Evolutionary conservation across 2,329 filamentous ascomycete species (phyloP).

Genomic region (Trichoderma aggressivum): DNA sequence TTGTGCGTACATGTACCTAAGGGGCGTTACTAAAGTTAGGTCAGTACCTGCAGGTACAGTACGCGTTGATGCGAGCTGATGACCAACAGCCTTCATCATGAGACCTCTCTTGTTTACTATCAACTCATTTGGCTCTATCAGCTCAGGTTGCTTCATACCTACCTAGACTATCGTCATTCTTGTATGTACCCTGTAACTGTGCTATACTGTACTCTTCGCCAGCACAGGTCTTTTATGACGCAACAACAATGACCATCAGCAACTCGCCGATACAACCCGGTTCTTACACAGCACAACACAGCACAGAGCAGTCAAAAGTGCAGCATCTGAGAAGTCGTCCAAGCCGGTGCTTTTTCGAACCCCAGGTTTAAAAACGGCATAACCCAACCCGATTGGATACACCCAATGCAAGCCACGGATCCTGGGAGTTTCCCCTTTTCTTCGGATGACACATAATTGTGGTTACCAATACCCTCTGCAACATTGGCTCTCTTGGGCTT

Average conservation of each 20-base stretch:
- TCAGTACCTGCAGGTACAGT: neutral
- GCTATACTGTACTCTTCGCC: neutral
- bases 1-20: neutral
- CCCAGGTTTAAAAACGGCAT: neutral
- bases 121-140: neutral
- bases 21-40: neutral
- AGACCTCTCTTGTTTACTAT: neutral
- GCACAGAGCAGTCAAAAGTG: neutral
- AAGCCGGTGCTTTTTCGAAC: conserved; percentile 12
- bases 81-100: neutral
- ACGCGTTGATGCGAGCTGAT: neutral
- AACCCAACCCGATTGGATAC: conserved; percentile 3
- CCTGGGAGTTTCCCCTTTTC: neutral
- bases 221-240: neutral
- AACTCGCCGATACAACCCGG: neutral
- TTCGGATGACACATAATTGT: neutral
- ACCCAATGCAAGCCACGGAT: neutral
- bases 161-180: neutral
- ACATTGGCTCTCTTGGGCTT: neutral
- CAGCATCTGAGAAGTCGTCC: neutral
- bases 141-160: neutral
- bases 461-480: neutral
- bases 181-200: neutral
- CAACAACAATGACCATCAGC: neutral
- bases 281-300: neutral